These are phyloP conservation scores for Trichoderma breve DNA, from an alignment of 2,329 filamentous ascomycete genomes.

Conservation along the genomic window DNA sequence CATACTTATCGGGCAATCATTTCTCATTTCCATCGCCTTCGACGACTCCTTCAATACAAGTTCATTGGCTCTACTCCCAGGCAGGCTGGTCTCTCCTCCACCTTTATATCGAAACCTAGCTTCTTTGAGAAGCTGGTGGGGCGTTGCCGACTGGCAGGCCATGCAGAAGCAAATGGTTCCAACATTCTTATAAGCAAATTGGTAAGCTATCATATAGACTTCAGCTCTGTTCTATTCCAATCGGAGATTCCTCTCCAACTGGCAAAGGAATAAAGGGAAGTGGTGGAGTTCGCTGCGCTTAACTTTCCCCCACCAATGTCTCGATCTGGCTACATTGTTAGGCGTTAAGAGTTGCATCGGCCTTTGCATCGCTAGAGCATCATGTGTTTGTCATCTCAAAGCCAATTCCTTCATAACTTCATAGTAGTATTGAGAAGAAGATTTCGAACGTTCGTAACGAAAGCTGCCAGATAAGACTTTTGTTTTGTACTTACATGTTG, in stretches of 20 bases:
- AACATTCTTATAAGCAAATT: not conserved
- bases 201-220: not conserved
- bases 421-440: not conserved
- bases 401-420: not conserved
- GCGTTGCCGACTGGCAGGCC: not conserved
- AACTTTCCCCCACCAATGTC: not conserved
- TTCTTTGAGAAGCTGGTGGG: constrained; percentile 2
- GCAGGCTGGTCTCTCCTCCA: not conserved
- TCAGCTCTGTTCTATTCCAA: not conserved
- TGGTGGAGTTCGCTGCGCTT: not conserved
- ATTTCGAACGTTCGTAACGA: not conserved
- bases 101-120: not conserved
- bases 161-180: not conserved
- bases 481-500: not conserved
- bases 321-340: not conserved
- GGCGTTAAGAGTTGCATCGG: not conserved
- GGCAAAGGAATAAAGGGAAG: not conserved
- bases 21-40: not conserved
- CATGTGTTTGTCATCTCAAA: not conserved
- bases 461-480: not conserved
- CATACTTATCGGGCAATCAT: not conserved
- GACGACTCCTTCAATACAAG: not conserved
- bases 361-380: not conserved
- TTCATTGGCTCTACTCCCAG: not conserved
- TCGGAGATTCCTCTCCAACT: not conserved